Percentiles rank a stretch among this genome's conserved stretches.
These are phyloP conservation scores for Sporisorium iseilematis-ciliati DNA, from an alignment of 1,284 basidiomycete genomes.

Conservation along the genomic window DNA sequence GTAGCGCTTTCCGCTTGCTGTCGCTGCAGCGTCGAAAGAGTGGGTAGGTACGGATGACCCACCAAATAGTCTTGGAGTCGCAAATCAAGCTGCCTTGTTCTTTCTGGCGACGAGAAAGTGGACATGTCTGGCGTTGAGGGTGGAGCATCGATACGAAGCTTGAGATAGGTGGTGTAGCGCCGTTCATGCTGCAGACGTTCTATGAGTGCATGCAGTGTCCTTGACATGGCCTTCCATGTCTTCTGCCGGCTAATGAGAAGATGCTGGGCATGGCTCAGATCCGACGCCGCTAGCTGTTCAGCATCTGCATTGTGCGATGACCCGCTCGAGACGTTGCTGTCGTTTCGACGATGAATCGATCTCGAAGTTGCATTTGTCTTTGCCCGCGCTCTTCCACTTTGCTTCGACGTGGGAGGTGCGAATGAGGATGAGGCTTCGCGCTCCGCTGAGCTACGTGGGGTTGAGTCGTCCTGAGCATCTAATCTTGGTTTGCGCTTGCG, in stretches of 20 bases:
- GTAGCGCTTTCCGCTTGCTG: conserved; percentile 12
- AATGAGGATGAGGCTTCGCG: not conserved
- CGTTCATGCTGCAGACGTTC: conserved; percentile 15
- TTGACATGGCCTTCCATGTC: conserved; percentile 18
- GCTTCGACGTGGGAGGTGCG: not conserved
- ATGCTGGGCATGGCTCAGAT: conserved; percentile 19
- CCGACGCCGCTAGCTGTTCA: conserved; percentile 23
- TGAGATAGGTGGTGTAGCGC: conserved; percentile 19
- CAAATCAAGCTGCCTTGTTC: conserved; percentile 1
- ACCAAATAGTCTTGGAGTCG: conserved; percentile 28
- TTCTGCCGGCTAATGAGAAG: conserved; percentile 21
- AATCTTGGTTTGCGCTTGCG: conserved; percentile 43
- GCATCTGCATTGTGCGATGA: conserved; percentile 1
- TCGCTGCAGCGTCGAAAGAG: conserved; percentile 7
- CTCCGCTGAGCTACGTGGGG: conserved; percentile 8
- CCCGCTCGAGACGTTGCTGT: not conserved
- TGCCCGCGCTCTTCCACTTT: not conserved
- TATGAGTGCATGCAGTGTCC: conserved; percentile 14
- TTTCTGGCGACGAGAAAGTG: conserved; percentile 9
- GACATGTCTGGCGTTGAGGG: conserved; percentile 21
- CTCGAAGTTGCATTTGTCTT: not conserved
- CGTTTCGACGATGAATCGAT: not conserved
- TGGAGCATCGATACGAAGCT: conserved; percentile 21
- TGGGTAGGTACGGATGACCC: conserved; percentile 29
- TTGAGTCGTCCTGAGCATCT: not conserved